phyloP scores from a whole-genome alignment of 2,329 filamentous ascomycete species.

The Exophiala calicioides region DNA sequence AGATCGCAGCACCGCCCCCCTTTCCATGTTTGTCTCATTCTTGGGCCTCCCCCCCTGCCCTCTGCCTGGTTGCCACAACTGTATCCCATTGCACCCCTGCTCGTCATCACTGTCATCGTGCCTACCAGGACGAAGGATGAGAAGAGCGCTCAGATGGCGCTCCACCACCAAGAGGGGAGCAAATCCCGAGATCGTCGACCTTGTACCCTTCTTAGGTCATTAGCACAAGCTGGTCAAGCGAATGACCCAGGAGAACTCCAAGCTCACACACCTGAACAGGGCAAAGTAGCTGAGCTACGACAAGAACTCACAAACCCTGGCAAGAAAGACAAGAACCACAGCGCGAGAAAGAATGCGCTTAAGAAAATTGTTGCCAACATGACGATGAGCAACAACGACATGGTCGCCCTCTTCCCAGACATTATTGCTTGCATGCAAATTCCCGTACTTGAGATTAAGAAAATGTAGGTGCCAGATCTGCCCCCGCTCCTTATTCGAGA shows the following conservation, averaged over 20 bases:
- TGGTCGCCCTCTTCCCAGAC: constrained; percentile 95
- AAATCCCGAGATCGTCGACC: not conserved
- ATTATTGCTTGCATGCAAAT: constrained; percentile 95
- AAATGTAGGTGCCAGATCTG: constrained; percentile 68
- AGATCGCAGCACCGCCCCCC: too few relatives aligned
- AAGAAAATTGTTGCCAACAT: constrained; percentile 99
- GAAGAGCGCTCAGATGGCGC: too few relatives aligned
- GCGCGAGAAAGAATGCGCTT: constrained; percentile 92
- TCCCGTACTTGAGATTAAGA: constrained; percentile 95
- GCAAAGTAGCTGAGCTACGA: constrained; percentile 97
- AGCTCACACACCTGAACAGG: constrained; percentile 60
- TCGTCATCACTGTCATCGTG: too few relatives aligned
- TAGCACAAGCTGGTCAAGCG: constrained; percentile 4
- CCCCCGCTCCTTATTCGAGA: too few relatives aligned
- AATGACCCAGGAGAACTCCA: constrained; percentile 1
- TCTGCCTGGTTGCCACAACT: too few relatives aligned
- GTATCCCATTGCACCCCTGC: too few relatives aligned
- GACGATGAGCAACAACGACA: constrained; percentile 99
- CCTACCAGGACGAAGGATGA: too few relatives aligned
- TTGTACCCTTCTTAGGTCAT: not conserved
- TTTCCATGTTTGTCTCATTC: too few relatives aligned
- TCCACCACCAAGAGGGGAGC: too few relatives aligned
- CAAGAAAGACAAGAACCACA: constrained; percentile 97
- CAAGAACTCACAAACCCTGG: constrained; percentile 89
- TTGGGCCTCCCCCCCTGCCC: not conserved